These are phyloP conservation scores for Auxenochlorella pyrenoidosa DNA, from an alignment of 139 green algal genomes.

Conservation along the genomic window DNA sequence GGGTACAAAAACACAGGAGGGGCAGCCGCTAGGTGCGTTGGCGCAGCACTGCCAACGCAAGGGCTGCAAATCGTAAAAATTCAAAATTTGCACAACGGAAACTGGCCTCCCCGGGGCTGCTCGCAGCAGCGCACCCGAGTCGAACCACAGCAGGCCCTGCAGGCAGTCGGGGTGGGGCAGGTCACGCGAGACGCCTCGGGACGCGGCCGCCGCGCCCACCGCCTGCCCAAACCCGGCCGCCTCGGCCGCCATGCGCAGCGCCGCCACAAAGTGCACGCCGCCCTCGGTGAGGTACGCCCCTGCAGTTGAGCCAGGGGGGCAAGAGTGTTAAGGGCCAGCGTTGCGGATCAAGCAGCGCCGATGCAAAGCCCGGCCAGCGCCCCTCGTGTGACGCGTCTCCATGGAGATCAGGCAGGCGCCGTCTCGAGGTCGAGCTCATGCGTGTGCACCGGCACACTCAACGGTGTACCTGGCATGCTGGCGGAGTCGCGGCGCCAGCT, in stretches of 20 bases:
- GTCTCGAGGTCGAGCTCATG: too few relatives aligned
- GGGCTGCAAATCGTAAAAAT: too few relatives aligned
- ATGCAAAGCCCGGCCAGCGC: too few relatives aligned
- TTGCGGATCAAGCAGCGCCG: too few relatives aligned
- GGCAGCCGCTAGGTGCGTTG: too few relatives aligned
- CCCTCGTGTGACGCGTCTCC: background rate
- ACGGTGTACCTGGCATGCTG: conserved; percentile 16
- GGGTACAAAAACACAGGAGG: background rate
- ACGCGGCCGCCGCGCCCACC: background rate
- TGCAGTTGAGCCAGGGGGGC: background rate
- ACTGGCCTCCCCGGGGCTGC: too few relatives aligned
- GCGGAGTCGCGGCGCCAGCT: conserved; percentile 1
- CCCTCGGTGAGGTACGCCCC: conserved; percentile 23
- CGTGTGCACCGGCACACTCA: background rate
- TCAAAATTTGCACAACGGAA: too few relatives aligned
- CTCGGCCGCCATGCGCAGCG: conserved; percentile 5
- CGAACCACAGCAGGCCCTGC: conserved; percentile 14
- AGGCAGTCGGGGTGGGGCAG: conserved; percentile 28
- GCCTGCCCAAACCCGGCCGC: conserved; percentile 17
- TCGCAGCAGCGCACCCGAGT: background rate
- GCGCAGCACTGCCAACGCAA: too few relatives aligned
- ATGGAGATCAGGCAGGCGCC: too few relatives aligned
- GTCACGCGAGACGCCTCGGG: background rate
- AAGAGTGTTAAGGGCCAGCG: too few relatives aligned
- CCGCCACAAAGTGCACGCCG: conserved; percentile 34